Conservation (phyloP, 371 early-diverging fungal species). For the Cladochytrium tenue region DNA sequence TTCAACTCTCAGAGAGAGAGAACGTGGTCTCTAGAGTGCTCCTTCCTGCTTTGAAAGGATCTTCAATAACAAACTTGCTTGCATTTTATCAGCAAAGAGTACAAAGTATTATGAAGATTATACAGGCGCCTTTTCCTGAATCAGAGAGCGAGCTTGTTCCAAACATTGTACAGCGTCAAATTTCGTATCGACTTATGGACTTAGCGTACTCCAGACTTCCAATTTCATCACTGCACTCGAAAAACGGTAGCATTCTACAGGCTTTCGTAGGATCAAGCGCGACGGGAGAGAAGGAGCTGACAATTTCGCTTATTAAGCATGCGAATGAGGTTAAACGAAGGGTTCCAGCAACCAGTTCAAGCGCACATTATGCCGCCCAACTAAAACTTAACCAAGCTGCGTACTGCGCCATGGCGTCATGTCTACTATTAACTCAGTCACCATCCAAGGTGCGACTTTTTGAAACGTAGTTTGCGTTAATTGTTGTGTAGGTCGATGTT, state of each 20-base stretch:
- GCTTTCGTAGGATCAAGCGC: slow-evolving; percentile 19
- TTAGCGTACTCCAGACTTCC: slow-evolving; percentile 41
- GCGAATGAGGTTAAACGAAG: slow-evolving; percentile 34
- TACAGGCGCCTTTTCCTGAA: slow-evolving; percentile 32
- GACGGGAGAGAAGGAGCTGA: slow-evolving; percentile 30
- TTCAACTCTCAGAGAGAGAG: too few relatives aligned
- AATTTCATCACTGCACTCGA: slow-evolving; percentile 19
- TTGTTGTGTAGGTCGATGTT: slow-evolving; percentile 15
- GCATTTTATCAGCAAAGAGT: too few relatives aligned
- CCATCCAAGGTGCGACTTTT: slow-evolving; percentile 13
- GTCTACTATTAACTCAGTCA: slow-evolving; percentile 56
- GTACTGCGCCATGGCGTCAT: slow-evolving; percentile 61
- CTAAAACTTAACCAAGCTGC: slow-evolving; percentile 53
- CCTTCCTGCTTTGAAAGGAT: too few relatives aligned
- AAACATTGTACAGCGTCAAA: slow-evolving; percentile 43
- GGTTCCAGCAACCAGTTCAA: not conserved
- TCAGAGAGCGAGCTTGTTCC: slow-evolving; percentile 37
- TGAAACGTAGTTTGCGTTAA: not conserved
- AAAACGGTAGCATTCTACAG: slow-evolving; percentile 15
- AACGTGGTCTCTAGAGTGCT: too few relatives aligned
- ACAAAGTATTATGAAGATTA: slow-evolving; percentile 48
- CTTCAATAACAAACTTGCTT: too few relatives aligned
- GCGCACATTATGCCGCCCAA: slow-evolving; percentile 19
- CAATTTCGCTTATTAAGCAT: slow-evolving; percentile 28
- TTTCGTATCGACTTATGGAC: slow-evolving; percentile 51